Evolutionary conservation across 495 filamentous ascomycete genomes (phyloP), one percentile per base, ranked within the genome.

Genomic region (Neurospora sp.): DNA sequence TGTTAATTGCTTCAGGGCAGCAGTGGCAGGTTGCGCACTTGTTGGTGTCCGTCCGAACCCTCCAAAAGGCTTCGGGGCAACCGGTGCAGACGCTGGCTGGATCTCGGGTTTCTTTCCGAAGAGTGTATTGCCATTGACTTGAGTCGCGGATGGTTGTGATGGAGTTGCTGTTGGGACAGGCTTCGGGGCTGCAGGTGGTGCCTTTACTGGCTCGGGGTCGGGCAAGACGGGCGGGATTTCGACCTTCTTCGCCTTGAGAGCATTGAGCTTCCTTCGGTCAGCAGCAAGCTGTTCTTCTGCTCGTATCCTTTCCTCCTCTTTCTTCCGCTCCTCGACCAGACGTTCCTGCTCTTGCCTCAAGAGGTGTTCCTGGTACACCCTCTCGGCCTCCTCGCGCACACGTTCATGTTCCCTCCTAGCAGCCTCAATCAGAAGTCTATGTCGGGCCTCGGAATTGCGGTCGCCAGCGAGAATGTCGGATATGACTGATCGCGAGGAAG

Each of bases 371-470:
- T 80, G 83, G 77, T 72, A 83, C 8, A 78, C 86, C 72, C 75
- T 83, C 75, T 82, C 83, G 66, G 92, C 92, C 37, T 87, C 85
- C 72, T 88, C 84, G 18, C 90, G 84, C 18, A 94, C 83, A 16
- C 86, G 85, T 2, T 91, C 87, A 76, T 94, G 91, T 73, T 88
- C 85, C 27, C 82, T 85, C 16, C 86, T 87, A 1, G 89, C 91
- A 53, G 86, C 82, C 48, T 89, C 88, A 18, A 95, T 86, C 2
- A 91, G 88, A 68, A 85, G 84, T 71, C 85, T 85, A 73, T 93
- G 90, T 7, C 82, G 82, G 20, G 81, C 77, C 68, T 82, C 83
- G 22, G 84, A 82, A 71, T 87, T 84, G n/a, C 84, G 77, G 44
- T 75, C 74, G 44, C 83, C 83, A 68, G 69, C 39, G 11, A 86